Evolutionary conservation across 306 rosid genomes (phyloP).

Genomic region (Cicer judaicum): DNA sequence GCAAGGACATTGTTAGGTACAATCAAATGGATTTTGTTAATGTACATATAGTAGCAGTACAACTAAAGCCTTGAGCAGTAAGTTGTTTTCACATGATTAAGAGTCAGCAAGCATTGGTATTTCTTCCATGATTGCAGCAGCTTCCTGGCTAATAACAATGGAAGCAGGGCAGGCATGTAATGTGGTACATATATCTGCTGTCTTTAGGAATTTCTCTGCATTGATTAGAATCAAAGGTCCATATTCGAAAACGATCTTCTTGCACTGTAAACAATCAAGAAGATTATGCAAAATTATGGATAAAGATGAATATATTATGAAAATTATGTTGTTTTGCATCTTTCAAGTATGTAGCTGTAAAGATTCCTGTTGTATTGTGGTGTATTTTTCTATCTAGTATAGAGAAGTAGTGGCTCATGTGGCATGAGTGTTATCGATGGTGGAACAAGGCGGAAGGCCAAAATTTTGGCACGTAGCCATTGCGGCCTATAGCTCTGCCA

Average conservation of each 20-base stretch:
- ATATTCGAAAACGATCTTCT: conserved; percentile 76
- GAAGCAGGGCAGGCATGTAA: conserved; percentile 66
- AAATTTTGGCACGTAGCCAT: too few relatives aligned
- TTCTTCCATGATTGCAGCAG: conserved; percentile 43
- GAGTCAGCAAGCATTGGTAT: conserved; percentile 49
- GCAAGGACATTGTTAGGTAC: conserved; percentile 5
- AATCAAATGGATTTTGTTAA: conserved; percentile 2
- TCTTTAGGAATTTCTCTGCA: conserved; percentile 77
- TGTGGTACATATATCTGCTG: conserved; percentile 67
- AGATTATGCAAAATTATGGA: not conserved
- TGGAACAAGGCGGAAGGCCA: too few relatives aligned
- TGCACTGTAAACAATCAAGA: conserved; percentile 67
- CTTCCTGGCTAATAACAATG: conserved; percentile 30
- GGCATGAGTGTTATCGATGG: too few relatives aligned
- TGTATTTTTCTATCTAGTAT: too few relatives aligned
- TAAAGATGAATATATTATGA: not conserved
- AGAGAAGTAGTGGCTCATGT: too few relatives aligned
- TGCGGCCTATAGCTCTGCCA: too few relatives aligned
- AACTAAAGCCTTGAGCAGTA: not conserved
- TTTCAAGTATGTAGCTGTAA: not conserved
- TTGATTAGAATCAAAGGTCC: conserved; percentile 67
- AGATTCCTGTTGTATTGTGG: not conserved
- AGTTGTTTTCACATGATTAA: conserved; percentile 36
- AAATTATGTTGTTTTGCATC: not conserved
- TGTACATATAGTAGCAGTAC: conserved; percentile 19